These are phyloP conservation scores for Nitzschia sp. DNA, from an alignment of 108 stramenopile genomes.

Conservation along the genomic window DNA sequence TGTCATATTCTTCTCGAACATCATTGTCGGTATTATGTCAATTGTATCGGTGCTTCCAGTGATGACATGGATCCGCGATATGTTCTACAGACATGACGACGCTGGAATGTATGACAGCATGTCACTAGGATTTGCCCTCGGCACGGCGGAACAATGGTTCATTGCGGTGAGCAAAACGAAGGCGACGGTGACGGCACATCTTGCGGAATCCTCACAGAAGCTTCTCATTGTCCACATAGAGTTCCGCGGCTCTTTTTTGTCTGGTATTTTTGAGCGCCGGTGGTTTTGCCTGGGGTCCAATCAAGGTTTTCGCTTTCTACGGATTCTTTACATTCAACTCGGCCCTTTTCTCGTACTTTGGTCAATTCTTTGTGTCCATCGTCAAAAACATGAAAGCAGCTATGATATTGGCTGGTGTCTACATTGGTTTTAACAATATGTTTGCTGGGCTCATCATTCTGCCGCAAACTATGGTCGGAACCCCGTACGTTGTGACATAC, in stretches of 20 bases:
- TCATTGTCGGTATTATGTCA: conserved; percentile 55
- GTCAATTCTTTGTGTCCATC: conserved; percentile 64
- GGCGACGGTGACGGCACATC: neutral
- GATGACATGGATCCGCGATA: conserved; percentile 60
- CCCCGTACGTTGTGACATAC: conserved; percentile 44
- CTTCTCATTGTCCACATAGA: neutral
- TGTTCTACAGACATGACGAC: conserved; percentile 63
- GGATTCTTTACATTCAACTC: conserved; percentile 71
- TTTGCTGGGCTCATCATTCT: conserved; percentile 63
- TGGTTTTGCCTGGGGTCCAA: conserved; percentile 31
- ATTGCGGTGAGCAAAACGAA: conserved; percentile 34
- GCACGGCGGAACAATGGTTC: conserved; percentile 49
- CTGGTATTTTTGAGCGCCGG: conserved; percentile 20
- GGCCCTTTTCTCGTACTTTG: conserved; percentile 70
- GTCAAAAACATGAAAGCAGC: conserved; percentile 50
- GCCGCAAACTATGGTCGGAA: conserved; percentile 46
- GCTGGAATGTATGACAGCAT: conserved; percentile 60
- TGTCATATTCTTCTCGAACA: conserved; percentile 43
- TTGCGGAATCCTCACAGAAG: neutral
- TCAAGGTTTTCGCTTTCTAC: conserved; percentile 31
- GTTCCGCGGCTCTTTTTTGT: conserved; percentile 15
- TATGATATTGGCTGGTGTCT: conserved; percentile 52
- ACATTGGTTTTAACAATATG: conserved; percentile 68
- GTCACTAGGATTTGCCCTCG: conserved; percentile 52
- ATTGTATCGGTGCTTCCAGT: conserved; percentile 56